Evolutionary conservation across 2,329 filamentous ascomycete genomes (phyloP).

Genomic region (Cytospora chrysosperma): DNA sequence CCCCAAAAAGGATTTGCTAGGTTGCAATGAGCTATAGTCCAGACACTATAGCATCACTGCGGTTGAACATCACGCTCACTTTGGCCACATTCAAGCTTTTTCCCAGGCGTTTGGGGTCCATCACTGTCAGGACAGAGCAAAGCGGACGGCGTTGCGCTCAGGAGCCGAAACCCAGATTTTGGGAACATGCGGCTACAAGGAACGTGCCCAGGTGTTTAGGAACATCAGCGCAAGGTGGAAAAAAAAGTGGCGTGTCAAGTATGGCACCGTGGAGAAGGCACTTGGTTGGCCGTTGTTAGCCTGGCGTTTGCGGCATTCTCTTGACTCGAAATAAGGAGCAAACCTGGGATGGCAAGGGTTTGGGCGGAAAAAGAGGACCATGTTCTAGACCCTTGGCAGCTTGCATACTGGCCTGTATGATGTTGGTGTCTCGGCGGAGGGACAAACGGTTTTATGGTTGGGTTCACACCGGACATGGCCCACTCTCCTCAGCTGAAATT

Average conservation of each 20-base stretch:
- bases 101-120: not conserved
- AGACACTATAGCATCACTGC: not conserved
- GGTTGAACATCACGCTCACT: conserved; percentile 7
- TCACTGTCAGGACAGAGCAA: not conserved
- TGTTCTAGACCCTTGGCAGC: not conserved
- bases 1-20: not conserved
- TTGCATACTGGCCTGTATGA: no score
- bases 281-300: not conserved
- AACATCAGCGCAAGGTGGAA: not conserved
- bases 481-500: not conserved
- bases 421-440: not conserved
- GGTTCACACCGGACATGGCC: not conserved
- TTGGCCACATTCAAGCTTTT: conserved; percentile 8
- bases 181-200: not conserved
- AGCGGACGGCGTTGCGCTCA: not conserved
- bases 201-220: not conserved
- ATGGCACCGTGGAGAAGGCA: no score
- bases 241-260: not conserved
- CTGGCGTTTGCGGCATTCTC: not conserved
- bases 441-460: not conserved
- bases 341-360: not conserved
- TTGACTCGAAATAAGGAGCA: not conserved
- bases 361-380: not conserved
- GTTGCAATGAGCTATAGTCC: conserved; percentile 2
- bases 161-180: not conserved